A percentile compares a stretch with the other conserved stretches of the same genome.
Evolutionary conservation across 192 early-diverging fungal species (phyloP).

Genomic region (Polychytrium aggregatum): DNA sequence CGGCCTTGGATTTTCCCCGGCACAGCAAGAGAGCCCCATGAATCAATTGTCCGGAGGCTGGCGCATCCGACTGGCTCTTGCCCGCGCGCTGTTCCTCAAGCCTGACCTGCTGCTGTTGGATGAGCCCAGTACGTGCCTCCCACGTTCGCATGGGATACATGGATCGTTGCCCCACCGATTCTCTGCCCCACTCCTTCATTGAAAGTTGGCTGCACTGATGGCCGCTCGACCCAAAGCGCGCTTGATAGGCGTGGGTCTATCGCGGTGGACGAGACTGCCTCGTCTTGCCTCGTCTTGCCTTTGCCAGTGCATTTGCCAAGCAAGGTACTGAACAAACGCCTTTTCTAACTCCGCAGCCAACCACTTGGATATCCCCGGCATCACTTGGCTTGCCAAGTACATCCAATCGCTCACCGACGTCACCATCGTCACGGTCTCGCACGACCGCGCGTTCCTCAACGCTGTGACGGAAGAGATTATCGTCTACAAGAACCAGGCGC

Average conservation of each 20-base stretch:
- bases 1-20: constrained; percentile 61
- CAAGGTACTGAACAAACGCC: too few species aligned
- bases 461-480: constrained; percentile 64
- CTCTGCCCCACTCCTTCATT: too few species aligned
- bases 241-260: too few species aligned
- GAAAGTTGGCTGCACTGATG: too few species aligned
- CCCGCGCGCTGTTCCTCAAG: constrained; percentile 69
- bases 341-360: constrained; percentile 53
- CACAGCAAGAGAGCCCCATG: constrained; percentile 37
- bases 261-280: too few species aligned
- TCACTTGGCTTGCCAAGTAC: constrained; percentile 83
- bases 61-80: constrained; percentile 79
- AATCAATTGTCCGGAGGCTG: constrained; percentile 70
- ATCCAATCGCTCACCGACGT: constrained; percentile 38
- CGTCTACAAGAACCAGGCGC: constrained; percentile 55
- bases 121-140: constrained; percentile 58
- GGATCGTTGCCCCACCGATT: too few species aligned
- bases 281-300: too few species aligned
- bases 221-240: too few species aligned
- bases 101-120: constrained; percentile 82
- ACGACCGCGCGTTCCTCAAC: constrained; percentile 79
- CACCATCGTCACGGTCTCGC: constrained; percentile 80
- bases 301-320: too few species aligned
- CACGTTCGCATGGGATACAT: not conserved
- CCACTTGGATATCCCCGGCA: constrained; percentile 82